Base-by-base conservation (phyloP, 2,329 filamentous ascomycete genomes). In the Pseudopyrenochaeta lycopersici region DNA sequence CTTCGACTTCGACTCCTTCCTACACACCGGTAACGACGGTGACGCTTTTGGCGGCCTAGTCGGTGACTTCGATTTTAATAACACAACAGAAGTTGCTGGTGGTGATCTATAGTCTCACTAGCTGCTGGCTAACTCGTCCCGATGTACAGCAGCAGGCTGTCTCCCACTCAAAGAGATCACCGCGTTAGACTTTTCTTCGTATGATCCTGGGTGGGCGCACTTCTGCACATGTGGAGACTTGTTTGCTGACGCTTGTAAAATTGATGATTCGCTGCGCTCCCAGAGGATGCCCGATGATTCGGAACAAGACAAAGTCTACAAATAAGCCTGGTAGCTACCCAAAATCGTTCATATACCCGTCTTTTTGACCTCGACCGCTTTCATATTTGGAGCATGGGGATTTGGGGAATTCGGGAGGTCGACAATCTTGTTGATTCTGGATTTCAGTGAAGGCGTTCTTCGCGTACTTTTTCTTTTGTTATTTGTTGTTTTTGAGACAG, bases 1-100 rank as follows among this genome's bases (percentile, higher is more conserved):
- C 83, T 88, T 89, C 70, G 85, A 89, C 72, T 89, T 89, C 70
- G 86, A 88, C 67, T 85, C 83, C 14, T 89, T 88, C 77, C 77
- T 89, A 46, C 85, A 88, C 64, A 85, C 82, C 23, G 77, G 76
- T 35, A 78, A 79, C 33, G 83, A 83, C 60, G 77, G 67, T 20
- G 66, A 60, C 32, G 71, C 63, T 9, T 73, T 80, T 35, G 73
- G 73, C 42, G 68, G 70, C 31, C 45, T 73, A 41, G 59, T 56
- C n/a, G 50, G 44, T 17, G 70, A 72, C 35, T 74, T 74, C 41
- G 66, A 65, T 52, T 79, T 80, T 50, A 68, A 67, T 27, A 67
- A 70, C 46, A 52, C 57, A 3, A 62, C 72, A n/a, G 73, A 76
- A 60, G 67, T 57, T 31, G 46, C 32, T 44, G 32, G 38, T 47